These are phyloP conservation scores for Pleurotus eryngii DNA, from an alignment of 768 basidiomycete species.

Conservation along the genomic window DNA sequence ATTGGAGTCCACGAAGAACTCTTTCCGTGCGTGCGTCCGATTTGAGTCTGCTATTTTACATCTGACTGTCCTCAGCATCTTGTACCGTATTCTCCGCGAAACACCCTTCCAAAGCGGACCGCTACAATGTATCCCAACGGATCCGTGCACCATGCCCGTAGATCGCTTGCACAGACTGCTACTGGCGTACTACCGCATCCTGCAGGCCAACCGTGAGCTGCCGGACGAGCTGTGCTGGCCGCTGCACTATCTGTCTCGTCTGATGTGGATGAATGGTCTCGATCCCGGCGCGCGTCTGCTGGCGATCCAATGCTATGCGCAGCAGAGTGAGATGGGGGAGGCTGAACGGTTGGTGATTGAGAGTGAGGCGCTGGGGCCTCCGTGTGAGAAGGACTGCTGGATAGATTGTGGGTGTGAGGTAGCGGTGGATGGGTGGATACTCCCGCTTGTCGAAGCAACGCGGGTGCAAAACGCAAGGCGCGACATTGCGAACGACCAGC, in stretches of 20 bases:
- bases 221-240: constrained; percentile 64
- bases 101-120: constrained; percentile 50
- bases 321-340: constrained; percentile 78
- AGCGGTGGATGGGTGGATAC: constrained; percentile 74
- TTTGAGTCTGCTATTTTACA: constrained; percentile 10
- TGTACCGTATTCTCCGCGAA: constrained; percentile 47
- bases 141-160: constrained; percentile 25
- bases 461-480: constrained; percentile 54
- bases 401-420: constrained; percentile 52
- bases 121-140: constrained; percentile 40
- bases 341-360: constrained; percentile 68
- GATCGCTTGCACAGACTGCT: constrained; percentile 64
- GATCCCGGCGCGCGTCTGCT: constrained; percentile 66
- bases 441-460: constrained; percentile 67
- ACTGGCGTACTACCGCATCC: constrained; percentile 78
- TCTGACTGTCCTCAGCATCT: constrained; percentile 39
- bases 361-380: constrained; percentile 54
- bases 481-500: constrained; percentile 32
- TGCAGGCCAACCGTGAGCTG: constrained; percentile 69
- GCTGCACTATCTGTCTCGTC: constrained; percentile 45
- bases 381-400: constrained; percentile 56
- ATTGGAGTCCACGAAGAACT: constrained; percentile 70
- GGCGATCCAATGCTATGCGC: constrained; percentile 74
- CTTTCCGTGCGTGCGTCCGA: constrained; percentile 52
- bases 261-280: constrained; percentile 40